These are phyloP conservation scores for Ceratocystis albifundus DNA, from an alignment of 2,329 filamentous ascomycete species.

Conservation along the genomic window DNA sequence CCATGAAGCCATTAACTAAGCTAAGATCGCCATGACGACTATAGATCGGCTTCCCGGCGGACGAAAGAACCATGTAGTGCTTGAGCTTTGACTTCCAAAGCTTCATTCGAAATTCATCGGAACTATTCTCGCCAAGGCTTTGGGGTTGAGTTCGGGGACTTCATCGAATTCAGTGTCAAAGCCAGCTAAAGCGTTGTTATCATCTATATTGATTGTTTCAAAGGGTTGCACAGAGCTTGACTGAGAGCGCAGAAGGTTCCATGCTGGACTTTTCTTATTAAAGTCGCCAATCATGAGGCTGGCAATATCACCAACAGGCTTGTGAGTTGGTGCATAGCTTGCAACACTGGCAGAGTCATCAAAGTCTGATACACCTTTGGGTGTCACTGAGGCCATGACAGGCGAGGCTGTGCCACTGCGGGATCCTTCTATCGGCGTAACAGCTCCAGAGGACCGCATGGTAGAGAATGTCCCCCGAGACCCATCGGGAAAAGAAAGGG, in stretches of 20 bases:
- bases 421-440: conserved; percentile 29
- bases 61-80: conserved; percentile 92
- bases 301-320: conserved; percentile 58
- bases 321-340: conserved; percentile 54
- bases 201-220: conserved; percentile 38
- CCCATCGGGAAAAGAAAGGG: conserved; percentile 59
- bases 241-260: conserved; percentile 54
- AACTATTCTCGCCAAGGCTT: conserved; percentile 31
- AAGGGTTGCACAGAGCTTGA: conserved; percentile 50
- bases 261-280: conserved; percentile 54
- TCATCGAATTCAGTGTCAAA: conserved; percentile 72
- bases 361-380: conserved; percentile 31
- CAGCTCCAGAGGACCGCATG: conserved; percentile 29
- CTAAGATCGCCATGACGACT: conserved; percentile 85
- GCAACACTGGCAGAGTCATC: conserved; percentile 55
- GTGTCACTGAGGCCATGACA: conserved; percentile 24
- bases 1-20: conserved; percentile 85
- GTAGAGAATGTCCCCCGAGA: conserved; percentile 52
- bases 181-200: conserved; percentile 46
- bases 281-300: conserved; percentile 67
- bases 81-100: conserved; percentile 89
- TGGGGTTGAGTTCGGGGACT: conserved; percentile 41
- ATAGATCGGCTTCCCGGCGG: conserved; percentile 93
- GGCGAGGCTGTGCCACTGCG: conserved; percentile 36
- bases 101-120: conserved; percentile 49